A percentile compares a stretch with the other conserved stretches of the same genome.
These are phyloP conservation scores for Aspergillus kassunensis DNA, from an alignment of 495 filamentous ascomycete genomes.

Conservation along the genomic window DNA sequence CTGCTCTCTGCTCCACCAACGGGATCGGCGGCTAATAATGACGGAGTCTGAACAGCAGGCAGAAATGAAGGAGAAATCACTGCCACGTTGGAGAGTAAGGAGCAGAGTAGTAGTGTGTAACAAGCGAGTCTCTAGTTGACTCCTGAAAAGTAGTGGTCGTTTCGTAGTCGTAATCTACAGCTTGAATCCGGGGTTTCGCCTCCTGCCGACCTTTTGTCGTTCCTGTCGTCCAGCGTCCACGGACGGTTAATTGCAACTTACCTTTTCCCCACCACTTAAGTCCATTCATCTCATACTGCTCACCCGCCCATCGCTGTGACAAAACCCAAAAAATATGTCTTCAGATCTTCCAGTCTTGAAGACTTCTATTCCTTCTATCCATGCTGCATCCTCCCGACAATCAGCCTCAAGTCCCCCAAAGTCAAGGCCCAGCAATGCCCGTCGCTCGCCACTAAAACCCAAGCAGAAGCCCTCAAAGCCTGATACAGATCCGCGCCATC, in stretches of 20 bases:
- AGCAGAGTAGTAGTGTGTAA: neutral
- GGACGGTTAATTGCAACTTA: conserved; percentile 5
- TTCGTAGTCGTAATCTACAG: neutral
- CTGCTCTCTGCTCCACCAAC: conserved; percentile 31
- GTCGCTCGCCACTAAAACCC: conserved; percentile 22
- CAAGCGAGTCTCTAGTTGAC: neutral
- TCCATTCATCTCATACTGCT: neutral
- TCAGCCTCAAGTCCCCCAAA: conserved; percentile 18
- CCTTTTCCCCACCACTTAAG: neutral
- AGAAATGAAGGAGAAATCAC: conserved; percentile 19
- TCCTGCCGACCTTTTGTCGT: conserved; percentile 14
- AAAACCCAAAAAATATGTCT: conserved; percentile 10
- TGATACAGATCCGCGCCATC: conserved; percentile 48
- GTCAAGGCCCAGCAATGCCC: conserved; percentile 16
- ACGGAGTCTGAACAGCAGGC: conserved; percentile 4
- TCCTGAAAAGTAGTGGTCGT: neutral
- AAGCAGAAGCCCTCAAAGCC: conserved; percentile 33
- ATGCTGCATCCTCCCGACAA: conserved; percentile 30
- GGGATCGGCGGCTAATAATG: conserved; percentile 40
- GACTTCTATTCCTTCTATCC: conserved; percentile 39
- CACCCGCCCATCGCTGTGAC: neutral
- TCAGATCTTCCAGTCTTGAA: conserved; percentile 54
- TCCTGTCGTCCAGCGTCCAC: too few species aligned
- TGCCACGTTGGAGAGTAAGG: conserved; percentile 11
- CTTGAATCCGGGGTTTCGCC: conserved; percentile 18